Percentiles rank a stretch among this genome's conserved stretches.
phyloP scores from a whole-genome alignment of 1,284 basidiomycete genomes.

The Tremellales sp. region DNA sequence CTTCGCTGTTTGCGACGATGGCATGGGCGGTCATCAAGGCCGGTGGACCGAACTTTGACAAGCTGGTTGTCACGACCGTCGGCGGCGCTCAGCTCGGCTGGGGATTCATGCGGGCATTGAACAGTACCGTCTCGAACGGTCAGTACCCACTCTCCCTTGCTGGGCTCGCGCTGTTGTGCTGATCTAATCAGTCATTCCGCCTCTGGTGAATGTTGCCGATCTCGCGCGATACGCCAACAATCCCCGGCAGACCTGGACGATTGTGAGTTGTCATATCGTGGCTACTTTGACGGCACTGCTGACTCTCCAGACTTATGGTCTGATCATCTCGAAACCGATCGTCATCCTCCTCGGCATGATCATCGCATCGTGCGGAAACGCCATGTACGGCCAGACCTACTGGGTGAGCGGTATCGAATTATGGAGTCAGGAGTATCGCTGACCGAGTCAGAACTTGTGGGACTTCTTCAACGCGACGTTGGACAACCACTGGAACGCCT shows the following conservation, averaged over 20 bases:
- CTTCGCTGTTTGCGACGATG: slow-evolving; percentile 7
- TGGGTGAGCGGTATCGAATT: not conserved
- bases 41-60: slow-evolving; percentile 8
- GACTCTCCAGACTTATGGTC: slow-evolving; percentile 3
- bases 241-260: slow-evolving; percentile 7
- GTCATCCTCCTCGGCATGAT: slow-evolving; percentile 10
- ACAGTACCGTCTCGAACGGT: slow-evolving; percentile 7
- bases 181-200: no score
- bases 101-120: slow-evolving; percentile 8
- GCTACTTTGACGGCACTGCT: not conserved
- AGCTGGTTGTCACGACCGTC: slow-evolving; percentile 5
- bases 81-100: slow-evolving; percentile 5
- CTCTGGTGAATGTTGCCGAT: no score
- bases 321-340: slow-evolving; percentile 8
- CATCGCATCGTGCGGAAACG: slow-evolving; percentile 6
- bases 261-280: not conserved
- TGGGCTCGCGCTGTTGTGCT: no score
- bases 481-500: no score
- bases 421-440: not conserved
- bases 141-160: not conserved
- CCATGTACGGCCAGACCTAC: slow-evolving; percentile 9
- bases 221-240: no score
- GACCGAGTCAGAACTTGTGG: slow-evolving; percentile 7
- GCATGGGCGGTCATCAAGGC: slow-evolving; percentile 3
- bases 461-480: slow-evolving; percentile 10